These are phyloP conservation scores for Cicer pinnatifidum DNA, from an alignment of 306 rosid genomes.

Conservation along the genomic window DNA sequence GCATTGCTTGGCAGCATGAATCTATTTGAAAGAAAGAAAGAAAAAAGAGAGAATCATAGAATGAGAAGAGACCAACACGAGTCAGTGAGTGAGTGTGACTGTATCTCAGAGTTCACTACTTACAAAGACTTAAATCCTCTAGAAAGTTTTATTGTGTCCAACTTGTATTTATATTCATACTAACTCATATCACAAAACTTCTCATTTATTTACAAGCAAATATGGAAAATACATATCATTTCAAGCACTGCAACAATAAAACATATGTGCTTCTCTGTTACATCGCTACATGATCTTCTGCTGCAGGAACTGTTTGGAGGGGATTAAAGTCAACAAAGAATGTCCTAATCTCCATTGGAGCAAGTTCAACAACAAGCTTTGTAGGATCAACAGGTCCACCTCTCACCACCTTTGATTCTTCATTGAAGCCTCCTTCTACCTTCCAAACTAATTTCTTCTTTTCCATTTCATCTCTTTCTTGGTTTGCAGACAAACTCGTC, in stretches of 20 bases:
- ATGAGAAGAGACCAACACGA: no score
- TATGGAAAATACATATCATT: background rate
- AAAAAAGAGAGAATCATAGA: no score
- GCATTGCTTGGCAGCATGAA: no score
- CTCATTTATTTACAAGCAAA: constrained; percentile 20
- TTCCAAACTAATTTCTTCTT: constrained; percentile 68
- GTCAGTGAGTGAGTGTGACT: no score
- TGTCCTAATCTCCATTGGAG: constrained; percentile 87
- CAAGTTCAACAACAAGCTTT: constrained; percentile 73
- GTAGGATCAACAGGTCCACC: constrained; percentile 76
- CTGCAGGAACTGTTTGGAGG: constrained; percentile 42
- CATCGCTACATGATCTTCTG: constrained; percentile 40
- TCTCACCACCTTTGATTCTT: constrained; percentile 62
- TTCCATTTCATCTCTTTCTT: constrained; percentile 84
- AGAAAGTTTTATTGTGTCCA: constrained; percentile 1
- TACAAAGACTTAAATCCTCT: background rate
- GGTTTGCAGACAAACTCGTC: constrained; percentile 82
- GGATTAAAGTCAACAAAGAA: constrained; percentile 51
- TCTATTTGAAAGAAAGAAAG: no score
- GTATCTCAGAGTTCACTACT: background rate
- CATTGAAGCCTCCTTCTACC: constrained; percentile 67
- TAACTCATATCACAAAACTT: constrained; percentile 10
- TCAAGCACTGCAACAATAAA: constrained; percentile 19
- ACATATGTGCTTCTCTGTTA: constrained; percentile 28
- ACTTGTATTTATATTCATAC: constrained; percentile 10